Percentiles rank a stretch among this genome's conserved stretches.
Conservation (phyloP, 352 stramenopile species). For the Phytophthora fragariaefolia region DNA sequence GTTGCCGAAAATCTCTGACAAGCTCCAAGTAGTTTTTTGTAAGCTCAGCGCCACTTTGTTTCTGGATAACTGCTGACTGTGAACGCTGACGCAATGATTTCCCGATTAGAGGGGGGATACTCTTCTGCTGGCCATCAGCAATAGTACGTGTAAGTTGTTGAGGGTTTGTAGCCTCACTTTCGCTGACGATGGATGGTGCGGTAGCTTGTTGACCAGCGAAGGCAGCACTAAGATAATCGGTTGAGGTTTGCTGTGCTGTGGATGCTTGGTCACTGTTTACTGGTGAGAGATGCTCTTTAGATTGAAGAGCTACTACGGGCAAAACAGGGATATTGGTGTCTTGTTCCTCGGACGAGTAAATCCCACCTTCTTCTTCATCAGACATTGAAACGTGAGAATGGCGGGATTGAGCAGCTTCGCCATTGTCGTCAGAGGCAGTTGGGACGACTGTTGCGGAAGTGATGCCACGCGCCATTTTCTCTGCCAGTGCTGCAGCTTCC, state of each 20-base stretch:
- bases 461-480: slow-evolving; percentile 26
- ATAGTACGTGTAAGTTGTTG: background rate
- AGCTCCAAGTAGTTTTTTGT: slow-evolving; percentile 69
- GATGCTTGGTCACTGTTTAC: slow-evolving; percentile 14
- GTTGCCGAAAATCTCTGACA: slow-evolving; percentile 52
- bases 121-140: background rate
- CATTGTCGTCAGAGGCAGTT: slow-evolving; percentile 24
- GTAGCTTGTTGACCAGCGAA: background rate
- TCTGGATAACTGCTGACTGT: slow-evolving; percentile 26
- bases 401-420: background rate
- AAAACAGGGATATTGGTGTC: background rate
- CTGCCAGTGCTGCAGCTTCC: background rate
- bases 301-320: background rate
- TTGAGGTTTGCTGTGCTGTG: background rate
- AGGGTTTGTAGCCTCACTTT: background rate
- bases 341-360: slow-evolving; percentile 19
- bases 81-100: slow-evolving; percentile 24
- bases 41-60: slow-evolving; percentile 24
- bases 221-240: background rate
- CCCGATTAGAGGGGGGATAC: slow-evolving; percentile 2
- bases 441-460: slow-evolving; percentile 22
- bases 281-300: slow-evolving; percentile 20
- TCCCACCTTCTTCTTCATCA: slow-evolving; percentile 2
- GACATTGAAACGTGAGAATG: background rate
- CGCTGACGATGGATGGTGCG: background rate